Evolutionary conservation across 83 land plant genomes (phyloP), one percentile per base, ranked within the genome.

Genomic region (Diphasiastrum complanatum): DNA sequence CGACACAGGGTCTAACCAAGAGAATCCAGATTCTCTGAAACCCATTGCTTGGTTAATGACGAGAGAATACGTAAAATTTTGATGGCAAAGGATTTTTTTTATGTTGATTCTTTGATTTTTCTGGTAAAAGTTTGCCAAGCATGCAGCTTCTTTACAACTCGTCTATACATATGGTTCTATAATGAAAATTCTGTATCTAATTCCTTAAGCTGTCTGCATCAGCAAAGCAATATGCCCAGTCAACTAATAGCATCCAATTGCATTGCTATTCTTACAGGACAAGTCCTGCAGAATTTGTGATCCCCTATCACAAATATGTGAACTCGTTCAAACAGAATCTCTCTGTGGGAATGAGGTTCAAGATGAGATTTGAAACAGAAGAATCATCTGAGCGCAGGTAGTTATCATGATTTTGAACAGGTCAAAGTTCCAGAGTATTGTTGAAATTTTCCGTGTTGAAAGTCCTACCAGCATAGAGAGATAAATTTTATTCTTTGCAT

Each of bases 261-360:
- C 14, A 1, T 11, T 1, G 11, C 31, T 32, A 8, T 0, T 55
- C 19, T 55, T 27, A 18, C 59, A 55, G 59, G 27, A 35, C 59
- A 55, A 55, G 59, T 30, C 59, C 59, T 25, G 59, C 59, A 1
- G 59, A 55, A 27, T 55, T 55, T 27, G 59, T 55, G 26, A 35
- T 55, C 19, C 59, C 59, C 5, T 55, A 55, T 30, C 34, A 0
- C 43, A 55, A 55, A 30, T 55, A 55, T 32, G 34, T 27, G 16
- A 55, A 55, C 11, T 0, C 59, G 26, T 55, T 55, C 27, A 55
- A 14, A 8, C 59, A 27, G 11, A 55, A 55, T 27, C 1, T 55
- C 14, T 55, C 59, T 6, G 35, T 55, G 11, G 59, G 59, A 19
- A 55, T 55, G 59, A 31, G 59, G 11, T 55, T 55, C 35, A 55